phyloP scores from a whole-genome alignment of 1,284 basidiomycete species.

The Sphaerobolus stellatus region DNA sequence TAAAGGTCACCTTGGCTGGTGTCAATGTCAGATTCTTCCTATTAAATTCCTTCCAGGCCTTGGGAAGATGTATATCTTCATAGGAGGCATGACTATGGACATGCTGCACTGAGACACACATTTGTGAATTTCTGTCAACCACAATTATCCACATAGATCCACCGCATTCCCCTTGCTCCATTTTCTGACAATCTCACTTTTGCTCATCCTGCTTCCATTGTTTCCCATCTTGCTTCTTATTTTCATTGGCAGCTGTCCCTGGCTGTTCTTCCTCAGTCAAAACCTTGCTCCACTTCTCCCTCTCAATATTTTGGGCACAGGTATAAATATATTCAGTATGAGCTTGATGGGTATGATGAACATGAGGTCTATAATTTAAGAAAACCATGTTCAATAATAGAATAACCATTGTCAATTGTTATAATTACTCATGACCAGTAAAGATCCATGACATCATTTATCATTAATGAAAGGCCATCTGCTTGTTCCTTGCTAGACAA shows the following conservation, averaged over 20 bases:
- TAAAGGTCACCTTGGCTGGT: not conserved
- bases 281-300: not conserved
- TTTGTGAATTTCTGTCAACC: not conserved
- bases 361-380: not conserved
- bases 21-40: not conserved
- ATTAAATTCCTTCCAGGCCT: not conserved
- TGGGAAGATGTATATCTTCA: not conserved
- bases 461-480: not conserved
- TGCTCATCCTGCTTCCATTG: too few relatives aligned
- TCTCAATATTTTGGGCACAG: not conserved
- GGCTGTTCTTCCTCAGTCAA: too few relatives aligned
- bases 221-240: too few relatives aligned
- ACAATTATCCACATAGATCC: not conserved
- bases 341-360: not conserved
- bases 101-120: not conserved
- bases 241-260: too few relatives aligned
- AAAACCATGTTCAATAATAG: not conserved
- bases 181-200: not conserved
- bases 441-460: not conserved
- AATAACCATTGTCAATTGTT: too few relatives aligned
- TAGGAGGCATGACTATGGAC: not conserved
- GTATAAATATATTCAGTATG: not conserved
- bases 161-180: not conserved
- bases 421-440: not conserved
- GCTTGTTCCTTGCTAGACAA: not conserved